These are phyloP conservation scores for Tricladium varicosporioides DNA, from an alignment of 2,329 filamentous ascomycete species.

Conservation along the genomic window DNA sequence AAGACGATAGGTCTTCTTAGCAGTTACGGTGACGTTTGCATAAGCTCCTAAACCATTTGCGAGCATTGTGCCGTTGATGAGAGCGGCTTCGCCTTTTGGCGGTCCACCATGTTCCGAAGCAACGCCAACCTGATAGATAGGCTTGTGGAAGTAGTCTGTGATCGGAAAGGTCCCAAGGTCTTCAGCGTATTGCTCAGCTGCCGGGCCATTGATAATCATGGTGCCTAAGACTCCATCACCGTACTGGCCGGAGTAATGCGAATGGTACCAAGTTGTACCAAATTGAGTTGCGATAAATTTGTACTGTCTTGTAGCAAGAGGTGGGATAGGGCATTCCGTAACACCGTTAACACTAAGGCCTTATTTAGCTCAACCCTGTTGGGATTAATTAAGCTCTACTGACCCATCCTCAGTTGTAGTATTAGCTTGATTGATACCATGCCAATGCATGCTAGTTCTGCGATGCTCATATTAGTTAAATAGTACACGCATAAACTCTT, in stretches of 20 bases:
- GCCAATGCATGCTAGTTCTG: slow-evolving; percentile 41
- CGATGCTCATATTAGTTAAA: slow-evolving; percentile 20
- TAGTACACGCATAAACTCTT: slow-evolving; percentile 21
- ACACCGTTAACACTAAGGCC: slow-evolving; percentile 44
- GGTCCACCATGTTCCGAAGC: slow-evolving; percentile 23
- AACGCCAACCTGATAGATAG: slow-evolving; percentile 29
- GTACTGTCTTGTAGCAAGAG: slow-evolving; percentile 34
- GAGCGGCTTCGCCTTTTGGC: slow-evolving; percentile 3
- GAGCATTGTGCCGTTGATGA: slow-evolving; percentile 22
- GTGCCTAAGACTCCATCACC: slow-evolving; percentile 30
- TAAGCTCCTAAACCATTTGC: slow-evolving; percentile 14
- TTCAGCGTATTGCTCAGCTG: slow-evolving; percentile 55
- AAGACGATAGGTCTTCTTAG: slow-evolving; percentile 42
- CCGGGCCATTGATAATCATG: slow-evolving; percentile 59
- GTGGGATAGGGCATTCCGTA: slow-evolving; percentile 64
- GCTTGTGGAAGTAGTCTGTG: slow-evolving; percentile 13
- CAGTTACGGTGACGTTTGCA: slow-evolving; percentile 20
- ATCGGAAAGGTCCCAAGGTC: slow-evolving; percentile 50
- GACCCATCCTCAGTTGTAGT: slow-evolving; percentile 44
- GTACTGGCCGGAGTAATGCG: slow-evolving; percentile 46
- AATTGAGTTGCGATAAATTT: slow-evolving; percentile 33
- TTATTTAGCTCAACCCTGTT: slow-evolving; percentile 32
- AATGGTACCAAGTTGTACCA: slow-evolving; percentile 59
- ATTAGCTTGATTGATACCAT: slow-evolving; percentile 47
- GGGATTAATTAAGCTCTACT: slow-evolving; percentile 22